Base-by-base conservation (phyloP, 2,329 filamentous ascomycete genomes). In the Trichoderma pleuroti region DNA sequence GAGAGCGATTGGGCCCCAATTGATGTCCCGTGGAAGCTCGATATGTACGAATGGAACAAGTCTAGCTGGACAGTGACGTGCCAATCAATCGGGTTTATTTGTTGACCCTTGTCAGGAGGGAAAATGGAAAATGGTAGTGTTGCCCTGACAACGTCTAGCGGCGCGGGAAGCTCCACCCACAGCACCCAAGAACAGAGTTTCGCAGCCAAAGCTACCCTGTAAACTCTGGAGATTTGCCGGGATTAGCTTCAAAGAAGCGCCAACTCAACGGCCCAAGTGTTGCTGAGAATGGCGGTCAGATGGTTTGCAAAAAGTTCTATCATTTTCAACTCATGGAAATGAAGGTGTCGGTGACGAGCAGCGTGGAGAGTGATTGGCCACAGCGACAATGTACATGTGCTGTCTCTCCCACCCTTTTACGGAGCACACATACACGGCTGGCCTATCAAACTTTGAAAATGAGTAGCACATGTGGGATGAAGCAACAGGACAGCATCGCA, bases 11-110 rank as follows among this genome's bases (percentile, higher is more conserved):
- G 68, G 52, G 61, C 52, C 71, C 12, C 70, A 71, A 68, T 52
- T 70, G 49, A 66, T 70, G 39, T 71, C 26, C 62, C 56, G 18
- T 65, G 21, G 24, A 66, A 90, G 80, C 69, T 66, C 61, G 24
- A 21, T 21, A 57, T 52, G 46, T 52, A 52, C 46, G 46, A 52
- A 52, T 21, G 12, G 46, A 24, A 49, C 46, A 57, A 59, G 60
- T 59, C 54, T 21, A 64, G 63, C 72, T 68, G 67, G 56, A 21
- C 71, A 74, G 75, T 76, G 76, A 76, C 75, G 74, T 76, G 64
- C 63, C 63, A 56, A 62, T 71, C 63, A 46, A 42, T 68, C 65
- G 63, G 63, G 49, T 49, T 56, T 66, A 66, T 68, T 68, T 71
- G 60, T 71, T 71, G 66, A 71, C 60, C 66, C 65, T 56, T 18